Evolutionary conservation across 257 asterid genomes (phyloP).

Genomic region (Nyctanthes arbortristis): DNA sequence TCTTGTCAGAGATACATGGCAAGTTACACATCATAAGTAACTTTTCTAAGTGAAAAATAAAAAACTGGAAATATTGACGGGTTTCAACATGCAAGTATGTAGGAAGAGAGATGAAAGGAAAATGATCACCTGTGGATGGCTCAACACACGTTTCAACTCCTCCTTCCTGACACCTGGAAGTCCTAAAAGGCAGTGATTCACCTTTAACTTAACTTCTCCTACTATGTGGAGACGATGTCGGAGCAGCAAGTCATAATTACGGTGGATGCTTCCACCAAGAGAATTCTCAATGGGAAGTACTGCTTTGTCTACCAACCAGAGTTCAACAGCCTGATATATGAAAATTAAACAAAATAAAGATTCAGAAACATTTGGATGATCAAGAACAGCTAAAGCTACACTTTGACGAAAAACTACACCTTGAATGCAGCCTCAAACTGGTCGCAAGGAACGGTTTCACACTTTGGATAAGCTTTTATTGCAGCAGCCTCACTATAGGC

Average conservation of each 20-base stretch:
- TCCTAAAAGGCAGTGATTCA: slow-evolving; percentile 87
- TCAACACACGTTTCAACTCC: slow-evolving; percentile 72
- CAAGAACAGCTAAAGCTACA: slow-evolving; percentile 13
- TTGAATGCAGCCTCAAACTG: slow-evolving; percentile 83
- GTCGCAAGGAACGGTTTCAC: slow-evolving; percentile 96
- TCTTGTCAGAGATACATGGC: slow-evolving; percentile 4
- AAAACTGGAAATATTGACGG: neutral
- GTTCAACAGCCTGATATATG: slow-evolving; percentile 79
- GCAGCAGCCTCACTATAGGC: slow-evolving; percentile 96
- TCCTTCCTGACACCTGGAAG: slow-evolving; percentile 79
- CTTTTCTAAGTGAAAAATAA: neutral
- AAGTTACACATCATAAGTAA: neutral
- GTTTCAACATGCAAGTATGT: neutral
- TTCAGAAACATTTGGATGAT: slow-evolving; percentile 13
- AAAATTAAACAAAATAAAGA: slow-evolving; percentile 10
- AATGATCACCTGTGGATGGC: slow-evolving; percentile 89
- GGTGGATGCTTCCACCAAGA: slow-evolving; percentile 94
- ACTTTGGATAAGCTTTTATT: slow-evolving; percentile 76
- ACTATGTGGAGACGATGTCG: slow-evolving; percentile 90
- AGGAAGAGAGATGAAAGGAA: slow-evolving; percentile 13
- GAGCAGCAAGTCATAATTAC: slow-evolving; percentile 86
- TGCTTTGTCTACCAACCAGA: slow-evolving; percentile 96
- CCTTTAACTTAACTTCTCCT: slow-evolving; percentile 81
- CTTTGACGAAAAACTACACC: slow-evolving; percentile 40
- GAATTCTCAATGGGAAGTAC: slow-evolving; percentile 94